Conservation (phyloP, 441 rosid genomes). For the Aquilaria agallochum region DNA sequence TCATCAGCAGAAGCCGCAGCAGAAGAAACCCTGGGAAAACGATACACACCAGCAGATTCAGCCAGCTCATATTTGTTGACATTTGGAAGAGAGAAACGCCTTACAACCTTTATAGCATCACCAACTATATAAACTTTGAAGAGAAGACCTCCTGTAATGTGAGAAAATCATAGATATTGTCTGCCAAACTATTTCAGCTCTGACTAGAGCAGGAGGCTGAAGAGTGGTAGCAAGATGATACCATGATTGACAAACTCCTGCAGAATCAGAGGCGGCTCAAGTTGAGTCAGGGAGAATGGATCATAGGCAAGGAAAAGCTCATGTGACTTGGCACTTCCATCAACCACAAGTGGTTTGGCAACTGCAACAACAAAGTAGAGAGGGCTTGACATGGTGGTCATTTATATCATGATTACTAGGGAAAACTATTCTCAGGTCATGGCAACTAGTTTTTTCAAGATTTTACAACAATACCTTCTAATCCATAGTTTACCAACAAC, state of each 20-base stretch:
- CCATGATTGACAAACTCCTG: conserved; percentile 97
- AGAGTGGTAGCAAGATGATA: conserved; percentile 14
- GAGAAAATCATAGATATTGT: background rate
- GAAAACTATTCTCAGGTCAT: too few relatives aligned
- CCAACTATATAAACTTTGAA: conserved; percentile 82
- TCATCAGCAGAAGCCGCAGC: conserved; percentile 87
- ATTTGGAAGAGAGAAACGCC: conserved; percentile 83
- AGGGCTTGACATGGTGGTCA: background rate
- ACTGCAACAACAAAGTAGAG: conserved; percentile 31
- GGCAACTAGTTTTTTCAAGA: too few relatives aligned
- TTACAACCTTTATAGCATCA: conserved; percentile 75
- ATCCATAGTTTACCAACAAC: too few relatives aligned
- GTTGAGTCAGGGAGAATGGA: conserved; percentile 62
- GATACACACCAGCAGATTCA: conserved; percentile 53
- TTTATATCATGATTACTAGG: too few relatives aligned
- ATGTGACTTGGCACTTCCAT: conserved; percentile 91
- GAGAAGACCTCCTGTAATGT: conserved; percentile 66
- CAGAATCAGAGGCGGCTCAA: conserved; percentile 80
- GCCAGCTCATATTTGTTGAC: conserved; percentile 50
- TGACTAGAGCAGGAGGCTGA: too few relatives aligned
- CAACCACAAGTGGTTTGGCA: conserved; percentile 86
- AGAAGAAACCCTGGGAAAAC: conserved; percentile 88
- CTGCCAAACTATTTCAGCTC: background rate
- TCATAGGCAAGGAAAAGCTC: conserved; percentile 68
- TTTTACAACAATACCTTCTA: too few relatives aligned